A percentile compares a stretch with the other conserved stretches of the same genome.
Conservation (phyloP, 129 eudicot genomes). For the Tagetes erecta region DNA sequence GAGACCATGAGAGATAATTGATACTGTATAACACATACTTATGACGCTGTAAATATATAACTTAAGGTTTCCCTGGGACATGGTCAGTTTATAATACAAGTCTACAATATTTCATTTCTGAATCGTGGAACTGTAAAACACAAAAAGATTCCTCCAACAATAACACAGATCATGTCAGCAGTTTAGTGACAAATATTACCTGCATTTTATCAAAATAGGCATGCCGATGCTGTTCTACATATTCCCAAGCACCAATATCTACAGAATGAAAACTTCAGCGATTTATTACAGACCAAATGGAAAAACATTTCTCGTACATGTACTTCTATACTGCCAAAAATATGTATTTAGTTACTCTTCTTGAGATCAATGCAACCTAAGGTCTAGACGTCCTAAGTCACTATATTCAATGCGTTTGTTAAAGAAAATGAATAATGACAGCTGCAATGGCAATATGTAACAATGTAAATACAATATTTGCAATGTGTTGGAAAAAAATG, state of each 20-base stretch:
- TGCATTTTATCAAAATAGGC: constrained; percentile 96
- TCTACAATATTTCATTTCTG: constrained; percentile 4
- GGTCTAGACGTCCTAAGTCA: neutral
- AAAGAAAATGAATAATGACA: neutral
- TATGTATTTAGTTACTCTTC: constrained; percentile 1
- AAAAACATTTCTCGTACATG: constrained; percentile 8
- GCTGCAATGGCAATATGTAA: neutral
- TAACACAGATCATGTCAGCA: constrained; percentile 6
- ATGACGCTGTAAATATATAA: neutral
- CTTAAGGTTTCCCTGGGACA: neutral
- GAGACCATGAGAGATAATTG: neutral
- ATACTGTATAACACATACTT: neutral
- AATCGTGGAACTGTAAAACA: neutral
- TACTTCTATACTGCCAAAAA: neutral
- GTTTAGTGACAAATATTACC: constrained; percentile 40
- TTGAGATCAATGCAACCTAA: neutral
- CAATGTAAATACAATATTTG: neutral
- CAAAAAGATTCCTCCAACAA: neutral
- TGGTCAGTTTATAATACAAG: neutral
- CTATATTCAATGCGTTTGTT: neutral
- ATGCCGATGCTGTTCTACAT: constrained; percentile 89
- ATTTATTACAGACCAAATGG: constrained; percentile 19
- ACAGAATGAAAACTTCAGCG: constrained; percentile 20
- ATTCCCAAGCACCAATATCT: constrained; percentile 94
- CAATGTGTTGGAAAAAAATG: neutral